These are phyloP conservation scores for Penicillium desertorum DNA, from an alignment of 495 filamentous ascomycete species.

Conservation along the genomic window DNA sequence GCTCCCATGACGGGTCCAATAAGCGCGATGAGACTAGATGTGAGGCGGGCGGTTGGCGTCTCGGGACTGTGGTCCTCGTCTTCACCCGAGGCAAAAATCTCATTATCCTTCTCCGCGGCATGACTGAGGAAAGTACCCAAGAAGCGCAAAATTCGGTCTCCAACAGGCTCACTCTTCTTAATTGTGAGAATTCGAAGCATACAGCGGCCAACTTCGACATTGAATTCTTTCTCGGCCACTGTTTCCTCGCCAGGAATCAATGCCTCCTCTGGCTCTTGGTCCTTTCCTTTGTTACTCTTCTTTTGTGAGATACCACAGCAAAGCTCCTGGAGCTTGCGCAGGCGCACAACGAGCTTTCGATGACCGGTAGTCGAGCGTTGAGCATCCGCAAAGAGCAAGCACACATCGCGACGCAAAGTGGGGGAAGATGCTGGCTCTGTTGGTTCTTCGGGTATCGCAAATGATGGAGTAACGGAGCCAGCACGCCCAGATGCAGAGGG, in stretches of 20 bases:
- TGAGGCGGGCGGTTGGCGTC: conserved; percentile 78
- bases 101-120: conserved; percentile 72
- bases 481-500: conserved; percentile 58
- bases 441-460: conserved; percentile 71
- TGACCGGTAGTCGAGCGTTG: conserved; percentile 86
- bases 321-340: conserved; percentile 83
- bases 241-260: conserved; percentile 52
- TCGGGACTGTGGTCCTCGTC: conserved; percentile 57
- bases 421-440: conserved; percentile 54
- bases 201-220: conserved; percentile 77
- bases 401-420: conserved; percentile 71
- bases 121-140: conserved; percentile 79
- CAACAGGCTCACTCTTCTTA: conserved; percentile 88
- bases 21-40: conserved; percentile 65
- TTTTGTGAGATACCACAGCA: conserved; percentile 75
- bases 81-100: conserved; percentile 42
- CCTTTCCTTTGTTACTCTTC: conserved; percentile 43
- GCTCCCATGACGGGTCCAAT: conserved; percentile 68
- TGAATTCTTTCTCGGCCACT: conserved; percentile 82
- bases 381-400: conserved; percentile 78
- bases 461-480: conserved; percentile 59
- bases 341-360: conserved; percentile 79
- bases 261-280: conserved; percentile 36
- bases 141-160: conserved; percentile 82
- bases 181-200: conserved; percentile 77